Evolutionary conservation across 2,329 filamentous ascomycete genomes (phyloP).

Genomic region (Penicillium sumatraense): DNA sequence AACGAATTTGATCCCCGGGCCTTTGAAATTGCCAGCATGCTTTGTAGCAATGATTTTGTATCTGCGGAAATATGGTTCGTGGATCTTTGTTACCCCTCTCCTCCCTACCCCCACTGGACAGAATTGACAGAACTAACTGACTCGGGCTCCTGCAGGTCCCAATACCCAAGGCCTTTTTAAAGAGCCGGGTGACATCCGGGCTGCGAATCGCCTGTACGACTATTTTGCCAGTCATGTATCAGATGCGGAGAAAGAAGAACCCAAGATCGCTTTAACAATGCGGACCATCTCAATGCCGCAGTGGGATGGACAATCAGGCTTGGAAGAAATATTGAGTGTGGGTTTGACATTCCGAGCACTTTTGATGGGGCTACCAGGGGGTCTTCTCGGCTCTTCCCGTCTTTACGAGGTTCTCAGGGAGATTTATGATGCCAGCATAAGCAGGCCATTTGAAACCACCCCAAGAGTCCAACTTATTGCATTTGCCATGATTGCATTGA

Average conservation of each 20-base stretch:
- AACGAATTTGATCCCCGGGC: conserved; percentile 41
- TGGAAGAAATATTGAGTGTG: conserved; percentile 36
- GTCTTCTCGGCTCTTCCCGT: conserved; percentile 42
- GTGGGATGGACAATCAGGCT: conserved; percentile 22
- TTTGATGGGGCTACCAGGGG: conserved; percentile 42
- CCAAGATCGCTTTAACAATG: conserved; percentile 40
- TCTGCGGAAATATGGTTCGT: conserved; percentile 30
- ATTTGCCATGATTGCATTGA: conserved; percentile 42
- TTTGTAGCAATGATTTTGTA: conserved; percentile 47
- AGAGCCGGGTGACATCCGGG: conserved; percentile 39
- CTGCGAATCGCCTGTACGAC: conserved; percentile 43
- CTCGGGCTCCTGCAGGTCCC: conserved; percentile 24
- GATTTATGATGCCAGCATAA: conserved; percentile 32
- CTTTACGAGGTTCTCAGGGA: conserved; percentile 37
- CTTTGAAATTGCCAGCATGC: conserved; percentile 47
- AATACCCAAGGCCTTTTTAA: conserved; percentile 39
- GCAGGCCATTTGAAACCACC: conserved; percentile 6
- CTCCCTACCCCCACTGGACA: no score
- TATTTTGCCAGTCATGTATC: conserved; percentile 46
- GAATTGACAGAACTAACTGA: conserved; percentile 14
- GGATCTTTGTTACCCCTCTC: not conserved
- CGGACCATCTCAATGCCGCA: conserved; percentile 37
- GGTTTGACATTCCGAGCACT: conserved; percentile 42
- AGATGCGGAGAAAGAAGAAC: conserved; percentile 38
- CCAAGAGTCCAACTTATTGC: conserved; percentile 39